These are phyloP conservation scores for Chloromonas sp. DNA, from an alignment of 163 green algal species.

Conservation along the genomic window DNA sequence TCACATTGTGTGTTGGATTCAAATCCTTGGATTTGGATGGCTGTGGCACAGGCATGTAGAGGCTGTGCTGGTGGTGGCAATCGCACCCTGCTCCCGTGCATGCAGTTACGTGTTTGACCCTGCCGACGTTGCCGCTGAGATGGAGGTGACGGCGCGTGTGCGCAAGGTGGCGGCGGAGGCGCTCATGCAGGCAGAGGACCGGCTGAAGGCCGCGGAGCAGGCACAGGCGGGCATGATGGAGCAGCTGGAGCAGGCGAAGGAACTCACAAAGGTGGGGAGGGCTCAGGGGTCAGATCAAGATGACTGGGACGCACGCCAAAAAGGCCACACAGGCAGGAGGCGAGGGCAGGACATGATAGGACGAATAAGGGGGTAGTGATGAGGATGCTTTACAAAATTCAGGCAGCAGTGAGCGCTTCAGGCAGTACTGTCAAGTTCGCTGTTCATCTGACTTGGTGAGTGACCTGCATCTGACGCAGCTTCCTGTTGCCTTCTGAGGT, in stretches of 20 bases:
- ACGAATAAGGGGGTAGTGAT: not conserved
- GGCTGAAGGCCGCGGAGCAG: conserved; percentile 23
- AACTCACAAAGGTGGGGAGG: conserved; percentile 18
- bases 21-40: too few relatives aligned
- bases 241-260: conserved; percentile 24
- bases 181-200: conserved; percentile 26
- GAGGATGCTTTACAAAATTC: not conserved
- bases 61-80: too few relatives aligned
- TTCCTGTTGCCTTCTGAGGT: too few relatives aligned
- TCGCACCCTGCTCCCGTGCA: not conserved
- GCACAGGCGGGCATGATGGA: conserved; percentile 13
- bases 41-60: too few relatives aligned
- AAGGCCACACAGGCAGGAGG: not conserved
- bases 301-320: not conserved
- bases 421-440: too few relatives aligned
- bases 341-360: not conserved
- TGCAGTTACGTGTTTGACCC: conserved; percentile 36
- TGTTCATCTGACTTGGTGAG: too few relatives aligned
- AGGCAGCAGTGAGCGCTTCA: not conserved
- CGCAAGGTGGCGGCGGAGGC: conserved; percentile 23
- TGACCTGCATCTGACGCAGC: too few relatives aligned
- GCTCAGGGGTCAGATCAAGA: not conserved
- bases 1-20: too few relatives aligned
- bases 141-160: conserved; percentile 32
- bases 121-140: conserved; percentile 28